Evolutionary conservation across 306 rosid genomes (phyloP).

Genomic region (Ceratonia siliqua): DNA sequence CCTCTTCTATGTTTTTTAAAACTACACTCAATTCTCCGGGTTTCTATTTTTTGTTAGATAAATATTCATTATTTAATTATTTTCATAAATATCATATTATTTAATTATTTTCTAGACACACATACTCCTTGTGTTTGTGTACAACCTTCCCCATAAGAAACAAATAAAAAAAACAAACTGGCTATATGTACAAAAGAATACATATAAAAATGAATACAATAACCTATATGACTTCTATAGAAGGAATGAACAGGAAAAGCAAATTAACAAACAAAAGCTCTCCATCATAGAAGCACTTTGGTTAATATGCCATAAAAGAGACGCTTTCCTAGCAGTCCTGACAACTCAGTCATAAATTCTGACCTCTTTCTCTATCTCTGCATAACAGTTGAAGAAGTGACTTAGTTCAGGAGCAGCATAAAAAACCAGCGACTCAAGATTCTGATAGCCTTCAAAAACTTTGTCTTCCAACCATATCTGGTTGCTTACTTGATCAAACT

Average conservation of each 20-base stretch:
- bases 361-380: slow-evolving; percentile 37
- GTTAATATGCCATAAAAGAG: slow-evolving; percentile 7
- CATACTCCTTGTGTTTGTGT: too few species aligned
- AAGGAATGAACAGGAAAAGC: slow-evolving; percentile 24
- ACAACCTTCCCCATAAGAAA: too few species aligned
- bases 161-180: too few species aligned
- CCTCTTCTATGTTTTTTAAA: too few species aligned
- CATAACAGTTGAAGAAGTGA: slow-evolving; percentile 27
- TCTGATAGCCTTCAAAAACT: slow-evolving; percentile 31
- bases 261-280: slow-evolving; percentile 4
- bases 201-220: slow-evolving; percentile 8
- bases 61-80: too few species aligned
- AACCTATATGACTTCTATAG: slow-evolving; percentile 13
- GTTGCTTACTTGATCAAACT: slow-evolving; percentile 36
- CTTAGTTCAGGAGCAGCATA: slow-evolving; percentile 35
- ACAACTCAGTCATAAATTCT: slow-evolving; percentile 51
- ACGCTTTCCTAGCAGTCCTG: slow-evolving; percentile 33
- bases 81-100: too few species aligned
- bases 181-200: slow-evolving; percentile 29
- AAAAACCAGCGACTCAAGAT: slow-evolving; percentile 45
- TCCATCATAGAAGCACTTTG: not conserved
- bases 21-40: too few species aligned
- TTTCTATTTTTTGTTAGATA: too few species aligned
- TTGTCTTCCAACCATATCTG: slow-evolving; percentile 28
- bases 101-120: too few species aligned